Base-by-base conservation (phyloP, 2,329 filamentous ascomycete species). In the Huntiella abstrusa region DNA sequence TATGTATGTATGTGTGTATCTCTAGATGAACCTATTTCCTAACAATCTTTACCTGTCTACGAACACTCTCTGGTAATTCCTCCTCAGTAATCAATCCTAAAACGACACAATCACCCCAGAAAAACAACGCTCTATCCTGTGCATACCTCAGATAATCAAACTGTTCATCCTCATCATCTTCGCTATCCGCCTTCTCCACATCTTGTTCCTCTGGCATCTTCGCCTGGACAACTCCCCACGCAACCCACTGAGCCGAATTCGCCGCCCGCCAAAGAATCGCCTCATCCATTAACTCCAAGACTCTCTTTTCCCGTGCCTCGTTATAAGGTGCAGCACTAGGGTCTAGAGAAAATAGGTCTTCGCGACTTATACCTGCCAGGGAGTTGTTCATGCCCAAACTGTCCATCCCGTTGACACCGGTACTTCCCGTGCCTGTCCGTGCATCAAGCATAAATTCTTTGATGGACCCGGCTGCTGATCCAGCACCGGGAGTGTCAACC, bases 211-310 rank as follows among this genome's bases (percentile, higher is more conserved):
- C 54, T 5, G 42, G 61, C 1, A 93, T 70, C 58, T 91, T 87
- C 41, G 91, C 88, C 63, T 98, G 91, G 44, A 98, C 82, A 51
- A 96, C 84, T 17, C 91, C 91, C 91, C 91, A 98, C 1, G 86
- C 83, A 17, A 92, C 75, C 91, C 91, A 98, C 62, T 83, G 76
- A 2, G 84, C 85, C 33, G 80, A 86, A 62, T 91, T 93, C 35
- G 85, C 83, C 0, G 83, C 68, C 3, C 91, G 76, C 91, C 91
- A 98, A 40, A 93, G 67, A 12, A 77, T 69, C 2, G 84, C 78
- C 63, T 96, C 86, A 36, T 79, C 73, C 56, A 91, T 66, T 22
- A 98, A 67, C 44, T 75, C 71, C 42, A 74, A 67, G 4, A 92
- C 70, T 34, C 67, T 62, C 45, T 94, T 84, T 4, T 72, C 67